These are phyloP conservation scores for Botrytis hyacinthi DNA, from an alignment of 2,329 filamentous ascomycete genomes.

Conservation along the genomic window DNA sequence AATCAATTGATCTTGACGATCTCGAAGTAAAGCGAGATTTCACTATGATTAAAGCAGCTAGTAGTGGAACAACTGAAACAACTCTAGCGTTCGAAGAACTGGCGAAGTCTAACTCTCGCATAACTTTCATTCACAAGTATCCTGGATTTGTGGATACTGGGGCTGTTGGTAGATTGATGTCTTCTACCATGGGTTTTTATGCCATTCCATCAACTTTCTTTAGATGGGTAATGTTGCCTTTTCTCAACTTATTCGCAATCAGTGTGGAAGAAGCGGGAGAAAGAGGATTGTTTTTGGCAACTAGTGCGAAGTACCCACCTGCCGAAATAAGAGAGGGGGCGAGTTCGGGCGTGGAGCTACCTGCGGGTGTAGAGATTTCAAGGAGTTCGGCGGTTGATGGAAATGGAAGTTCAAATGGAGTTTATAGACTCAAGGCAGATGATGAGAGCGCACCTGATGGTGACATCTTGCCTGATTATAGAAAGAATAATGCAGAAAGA, in stretches of 20 bases:
- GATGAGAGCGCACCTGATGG: slow-evolving; percentile 38
- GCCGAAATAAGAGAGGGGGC: slow-evolving; percentile 27
- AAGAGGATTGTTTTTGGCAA: slow-evolving; percentile 42
- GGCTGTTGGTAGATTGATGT: slow-evolving; percentile 35
- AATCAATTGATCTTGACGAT: slow-evolving; percentile 48
- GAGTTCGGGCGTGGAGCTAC: slow-evolving; percentile 22
- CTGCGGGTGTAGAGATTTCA: slow-evolving; percentile 30
- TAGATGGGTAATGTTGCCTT: slow-evolving; percentile 30
- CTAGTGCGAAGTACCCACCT: slow-evolving; percentile 39
- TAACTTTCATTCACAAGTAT: slow-evolving; percentile 44
- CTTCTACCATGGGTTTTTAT: slow-evolving; percentile 30
- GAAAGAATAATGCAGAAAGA: slow-evolving; percentile 36
- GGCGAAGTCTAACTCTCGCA: slow-evolving; percentile 44
- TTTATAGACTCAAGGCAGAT: slow-evolving; percentile 41
- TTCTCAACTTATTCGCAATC: slow-evolving; percentile 36
- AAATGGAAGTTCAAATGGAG: slow-evolving; percentile 42
- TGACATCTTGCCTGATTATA: slow-evolving; percentile 34
- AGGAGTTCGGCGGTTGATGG: slow-evolving; percentile 33
- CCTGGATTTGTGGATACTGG: slow-evolving; percentile 39
- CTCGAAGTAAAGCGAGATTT: slow-evolving; percentile 39
- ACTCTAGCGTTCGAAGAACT: slow-evolving; percentile 52
- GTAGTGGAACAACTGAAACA: slow-evolving; percentile 50
- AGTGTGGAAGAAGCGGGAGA: slow-evolving; percentile 41
- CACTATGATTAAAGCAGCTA: slow-evolving; percentile 43
- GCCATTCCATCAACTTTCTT: slow-evolving; percentile 28